These are phyloP conservation scores for Phoenix roebelenii DNA, from an alignment of 176 grass and related monocot genomes.

Conservation along the genomic window DNA sequence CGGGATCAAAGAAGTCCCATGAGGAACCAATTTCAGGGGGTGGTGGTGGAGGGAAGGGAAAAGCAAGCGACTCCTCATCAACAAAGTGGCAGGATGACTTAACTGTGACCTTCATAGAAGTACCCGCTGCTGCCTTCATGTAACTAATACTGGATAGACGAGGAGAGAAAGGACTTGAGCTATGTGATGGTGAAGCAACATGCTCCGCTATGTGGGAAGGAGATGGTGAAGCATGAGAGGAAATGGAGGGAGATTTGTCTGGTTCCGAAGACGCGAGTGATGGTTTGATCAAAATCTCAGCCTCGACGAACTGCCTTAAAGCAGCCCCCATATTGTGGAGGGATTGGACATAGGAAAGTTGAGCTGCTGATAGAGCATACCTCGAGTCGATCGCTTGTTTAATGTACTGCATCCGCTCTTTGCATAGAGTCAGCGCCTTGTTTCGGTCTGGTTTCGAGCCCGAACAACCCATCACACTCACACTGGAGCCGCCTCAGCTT, in stretches of 20 bases:
- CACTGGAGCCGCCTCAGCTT: background rate
- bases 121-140: slow-evolving; percentile 21
- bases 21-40: slow-evolving; percentile 18
- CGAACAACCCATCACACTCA: slow-evolving; percentile 37
- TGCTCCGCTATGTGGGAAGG: slow-evolving; percentile 18
- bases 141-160: slow-evolving; percentile 19
- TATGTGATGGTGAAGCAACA: slow-evolving; percentile 3
- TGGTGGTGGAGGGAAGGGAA: background rate
- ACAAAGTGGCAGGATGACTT: slow-evolving; percentile 22
- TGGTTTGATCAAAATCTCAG: slow-evolving; percentile 10
- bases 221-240: slow-evolving; percentile 27
- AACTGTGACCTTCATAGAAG: slow-evolving; percentile 34
- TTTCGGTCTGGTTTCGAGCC: slow-evolving; percentile 31
- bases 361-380: slow-evolving; percentile 48
- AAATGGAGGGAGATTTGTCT: slow-evolving; percentile 20
- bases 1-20: slow-evolving; percentile 59
- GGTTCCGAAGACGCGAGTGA: slow-evolving; percentile 7
- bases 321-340: slow-evolving; percentile 34
- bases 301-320: slow-evolving; percentile 33
- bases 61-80: slow-evolving; percentile 14
- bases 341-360: slow-evolving; percentile 38
- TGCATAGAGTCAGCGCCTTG: slow-evolving; percentile 33
- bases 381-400: slow-evolving; percentile 39
- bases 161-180: slow-evolving; percentile 11
- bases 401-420: slow-evolving; percentile 29